Base-by-base conservation (phyloP, 2,329 filamentous ascomycete genomes). In the Pyricularia sp. region DNA sequence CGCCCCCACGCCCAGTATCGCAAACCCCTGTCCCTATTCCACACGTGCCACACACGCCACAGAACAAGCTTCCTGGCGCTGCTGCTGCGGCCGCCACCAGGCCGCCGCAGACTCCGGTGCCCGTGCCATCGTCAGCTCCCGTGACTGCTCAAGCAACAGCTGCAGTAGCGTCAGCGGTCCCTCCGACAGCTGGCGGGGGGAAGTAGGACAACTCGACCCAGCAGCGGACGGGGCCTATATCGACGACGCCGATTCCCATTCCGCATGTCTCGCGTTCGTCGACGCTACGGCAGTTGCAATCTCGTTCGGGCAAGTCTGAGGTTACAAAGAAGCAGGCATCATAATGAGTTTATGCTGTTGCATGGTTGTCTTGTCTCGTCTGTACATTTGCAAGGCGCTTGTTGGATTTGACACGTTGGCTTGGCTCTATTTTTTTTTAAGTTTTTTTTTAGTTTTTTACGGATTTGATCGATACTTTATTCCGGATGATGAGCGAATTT, bases 11-110 rank as follows among this genome's bases (percentile, higher is more conserved):
- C 44, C 64, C 67, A 19, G 65, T 65, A 30, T 65, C 66, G 6
- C 69, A 70, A 62, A 70, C 69, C n/a, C 69, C 69, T 4, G 67
- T 70, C 7, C 69, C 69, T 2, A 66, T 70, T 63, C 69, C 69
- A 1, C 68, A 67, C 5, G 65, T 70, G 28, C 68, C 69, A 2
- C 68, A 69, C 13, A 64, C 66, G 33, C 61, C 65, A 16, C 53
- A 59, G 62, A 13, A 31, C 30, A 64, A 64, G 49, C 30, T 35
- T 24, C 12, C 60, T n/a, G 60, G 28, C 16, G 24, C 60, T n/a
- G 28, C 26, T 24, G 19, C 61, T 40, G 24, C 60, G 12, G 19
- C 28, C 12, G 30, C 33, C 35, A 8, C 19, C 22, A 12, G 35
- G 22, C 33, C 30, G 31, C 2, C 30, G 3, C 61, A 40, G 30